A percentile compares a stretch with the other conserved stretches of the same genome.
Conservation (phyloP, 495 filamentous ascomycete species). For the Aspergillus baeticus region DNA sequence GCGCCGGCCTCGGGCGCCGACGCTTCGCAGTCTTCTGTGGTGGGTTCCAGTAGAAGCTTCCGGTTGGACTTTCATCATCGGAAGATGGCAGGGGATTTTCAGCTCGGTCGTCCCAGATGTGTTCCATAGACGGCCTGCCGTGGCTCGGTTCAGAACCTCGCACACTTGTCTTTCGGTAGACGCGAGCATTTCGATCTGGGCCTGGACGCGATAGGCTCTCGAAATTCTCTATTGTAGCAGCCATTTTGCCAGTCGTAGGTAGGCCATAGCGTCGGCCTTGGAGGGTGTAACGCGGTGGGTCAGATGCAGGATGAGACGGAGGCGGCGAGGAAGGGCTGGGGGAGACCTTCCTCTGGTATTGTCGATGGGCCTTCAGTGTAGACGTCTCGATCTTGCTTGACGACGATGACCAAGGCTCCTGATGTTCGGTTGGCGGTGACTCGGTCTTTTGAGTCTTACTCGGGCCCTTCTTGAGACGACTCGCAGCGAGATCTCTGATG, state of each 20-base stretch:
- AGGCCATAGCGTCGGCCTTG: conserved; percentile 21
- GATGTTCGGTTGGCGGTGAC: conserved; percentile 1
- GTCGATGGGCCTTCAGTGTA: neutral
- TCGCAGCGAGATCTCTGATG: conserved; percentile 24
- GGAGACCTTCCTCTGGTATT: conserved; percentile 23
- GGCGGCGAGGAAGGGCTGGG: conserved; percentile 34
- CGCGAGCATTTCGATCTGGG: conserved; percentile 17
- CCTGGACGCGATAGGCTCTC: conserved; percentile 11
- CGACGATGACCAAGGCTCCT: neutral
- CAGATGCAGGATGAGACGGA: conserved; percentile 28
- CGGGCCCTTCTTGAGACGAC: conserved; percentile 14
- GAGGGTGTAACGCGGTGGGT: conserved; percentile 20
- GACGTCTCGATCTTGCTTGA: neutral
- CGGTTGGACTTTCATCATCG: conserved; percentile 40
- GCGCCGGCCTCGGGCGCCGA: conserved; percentile 12
- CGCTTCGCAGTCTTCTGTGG: neutral
- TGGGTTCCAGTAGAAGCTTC: conserved; percentile 12
- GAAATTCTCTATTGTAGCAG: conserved; percentile 2
- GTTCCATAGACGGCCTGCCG: conserved; percentile 24
- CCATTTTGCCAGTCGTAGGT: conserved; percentile 8
- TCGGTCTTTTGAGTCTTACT: conserved; percentile 4
- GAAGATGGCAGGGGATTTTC: conserved; percentile 43
- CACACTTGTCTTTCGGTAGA: conserved; percentile 31
- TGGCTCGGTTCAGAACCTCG: conserved; percentile 24
- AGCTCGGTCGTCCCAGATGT: conserved; percentile 16